Percentiles rank a stretch among this genome's conserved stretches.
These are phyloP conservation scores for Yarrowia sp. DNA, from an alignment of 805 yeast species.

Conservation along the genomic window DNA sequence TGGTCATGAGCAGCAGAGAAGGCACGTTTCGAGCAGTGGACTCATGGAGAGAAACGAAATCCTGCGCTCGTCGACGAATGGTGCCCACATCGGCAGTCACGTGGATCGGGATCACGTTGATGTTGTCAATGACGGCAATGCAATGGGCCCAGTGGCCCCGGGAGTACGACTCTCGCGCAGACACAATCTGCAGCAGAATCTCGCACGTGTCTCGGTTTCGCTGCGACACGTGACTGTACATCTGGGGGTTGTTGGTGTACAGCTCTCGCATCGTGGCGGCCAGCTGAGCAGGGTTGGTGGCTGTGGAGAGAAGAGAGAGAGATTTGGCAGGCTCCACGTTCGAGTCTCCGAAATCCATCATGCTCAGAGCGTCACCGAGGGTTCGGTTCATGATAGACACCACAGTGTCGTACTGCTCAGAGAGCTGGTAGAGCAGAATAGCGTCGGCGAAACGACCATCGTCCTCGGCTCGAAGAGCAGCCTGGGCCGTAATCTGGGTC, in stretches of 20 bases:
- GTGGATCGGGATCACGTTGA: slow-evolving; percentile 71
- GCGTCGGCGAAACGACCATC: slow-evolving; percentile 91
- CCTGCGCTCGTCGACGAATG: slow-evolving; percentile 74
- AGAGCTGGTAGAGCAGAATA: slow-evolving; percentile 80
- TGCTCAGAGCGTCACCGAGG: slow-evolving; percentile 76
- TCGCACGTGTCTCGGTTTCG: slow-evolving; percentile 70
- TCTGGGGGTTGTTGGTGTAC: slow-evolving; percentile 62
- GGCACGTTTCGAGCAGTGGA: slow-evolving; percentile 81
- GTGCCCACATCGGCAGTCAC: slow-evolving; percentile 56
- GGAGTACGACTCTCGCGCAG: slow-evolving; percentile 67
- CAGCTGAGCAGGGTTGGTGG: slow-evolving; percentile 51
- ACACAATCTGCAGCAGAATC: slow-evolving; percentile 68
- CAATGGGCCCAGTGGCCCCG: slow-evolving; percentile 65
- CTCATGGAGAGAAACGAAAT: slow-evolving; percentile 68
- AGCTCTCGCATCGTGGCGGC: slow-evolving; percentile 52
- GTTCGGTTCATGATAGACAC: slow-evolving; percentile 74
- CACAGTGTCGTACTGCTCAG: slow-evolving; percentile 86
- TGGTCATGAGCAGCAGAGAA: slow-evolving; percentile 74
- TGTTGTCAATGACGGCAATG: slow-evolving; percentile 60
- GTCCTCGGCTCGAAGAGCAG: slow-evolving; percentile 86
- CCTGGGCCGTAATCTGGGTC: slow-evolving; percentile 76
- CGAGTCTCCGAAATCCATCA: slow-evolving; percentile 57
- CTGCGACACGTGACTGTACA: slow-evolving; percentile 61
- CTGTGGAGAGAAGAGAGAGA: slow-evolving; percentile 47
- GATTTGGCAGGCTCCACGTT: slow-evolving; percentile 60